phyloP scores from a whole-genome alignment of 139 green algal genomes.

The Coelastrella sp. region DNA sequence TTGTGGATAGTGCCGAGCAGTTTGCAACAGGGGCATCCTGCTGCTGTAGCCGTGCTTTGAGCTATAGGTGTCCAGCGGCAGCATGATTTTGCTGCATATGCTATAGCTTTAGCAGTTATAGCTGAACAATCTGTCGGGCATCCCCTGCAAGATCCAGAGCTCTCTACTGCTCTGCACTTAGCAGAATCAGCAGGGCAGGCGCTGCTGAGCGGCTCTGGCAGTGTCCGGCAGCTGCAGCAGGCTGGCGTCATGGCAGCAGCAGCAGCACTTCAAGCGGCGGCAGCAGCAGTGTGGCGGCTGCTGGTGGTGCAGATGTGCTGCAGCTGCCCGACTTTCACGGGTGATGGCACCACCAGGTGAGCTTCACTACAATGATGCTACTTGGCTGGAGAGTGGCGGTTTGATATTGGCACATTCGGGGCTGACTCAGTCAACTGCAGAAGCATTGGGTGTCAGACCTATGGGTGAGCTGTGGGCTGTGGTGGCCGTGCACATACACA shows the following conservation, averaged over 20 bases:
- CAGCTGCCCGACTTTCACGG: conserved; percentile 61
- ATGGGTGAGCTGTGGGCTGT: no score
- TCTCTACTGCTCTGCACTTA: conserved; percentile 52
- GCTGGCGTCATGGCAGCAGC: conserved; percentile 11
- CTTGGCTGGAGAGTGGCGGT: conserved; percentile 62
- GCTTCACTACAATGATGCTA: conserved; percentile 80
- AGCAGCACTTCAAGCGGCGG: background rate
- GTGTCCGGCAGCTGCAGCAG: conserved; percentile 35
- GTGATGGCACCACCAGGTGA: conserved; percentile 58
- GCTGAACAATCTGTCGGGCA: conserved; percentile 31
- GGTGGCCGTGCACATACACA: no score
- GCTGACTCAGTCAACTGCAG: conserved; percentile 62
- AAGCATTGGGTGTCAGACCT: conserved; percentile 66
- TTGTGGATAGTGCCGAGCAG: background rate
- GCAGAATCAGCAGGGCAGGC: conserved; percentile 54
- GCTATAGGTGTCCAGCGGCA: conserved; percentile 11
- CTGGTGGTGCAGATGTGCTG: conserved; percentile 11
- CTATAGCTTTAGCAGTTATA: conserved; percentile 46
- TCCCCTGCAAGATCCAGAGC: conserved; percentile 28
- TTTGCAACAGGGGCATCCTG: conserved; percentile 26
- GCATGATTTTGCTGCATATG: conserved; percentile 41
- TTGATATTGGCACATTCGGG: conserved; percentile 64
- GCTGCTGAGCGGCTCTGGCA: background rate
- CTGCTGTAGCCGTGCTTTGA: background rate
- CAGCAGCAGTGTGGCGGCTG: background rate